Percentiles rank a stretch among this genome's conserved stretches.
Conservation (phyloP, 306 rosid species). For the Cicer arietinum region DNA sequence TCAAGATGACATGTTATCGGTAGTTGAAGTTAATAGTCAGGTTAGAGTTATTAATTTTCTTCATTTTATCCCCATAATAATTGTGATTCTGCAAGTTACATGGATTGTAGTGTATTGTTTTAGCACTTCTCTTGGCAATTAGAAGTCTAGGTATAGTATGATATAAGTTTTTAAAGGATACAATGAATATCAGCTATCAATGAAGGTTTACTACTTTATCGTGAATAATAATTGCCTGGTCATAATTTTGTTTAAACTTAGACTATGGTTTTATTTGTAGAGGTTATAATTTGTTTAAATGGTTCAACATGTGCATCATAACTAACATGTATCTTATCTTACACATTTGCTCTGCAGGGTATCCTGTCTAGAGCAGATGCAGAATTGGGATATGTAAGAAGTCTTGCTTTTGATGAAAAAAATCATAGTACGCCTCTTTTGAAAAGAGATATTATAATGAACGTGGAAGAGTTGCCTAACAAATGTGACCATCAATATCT, state of each 20-base stretch:
- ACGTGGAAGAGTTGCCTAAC: constrained; percentile 56
- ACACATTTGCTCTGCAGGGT: constrained; percentile 59
- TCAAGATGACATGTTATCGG: constrained; percentile 45
- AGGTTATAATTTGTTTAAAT: too few relatives aligned
- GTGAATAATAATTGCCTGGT: too few relatives aligned
- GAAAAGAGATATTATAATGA: constrained; percentile 53
- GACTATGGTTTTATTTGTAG: too few relatives aligned
- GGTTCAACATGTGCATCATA: neutral
- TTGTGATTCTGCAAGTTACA: too few relatives aligned
- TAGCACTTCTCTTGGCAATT: too few relatives aligned
- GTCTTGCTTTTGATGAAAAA: constrained; percentile 45
- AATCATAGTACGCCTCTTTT: constrained; percentile 63
- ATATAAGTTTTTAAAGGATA: too few relatives aligned
- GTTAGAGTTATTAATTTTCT: constrained; percentile 52
- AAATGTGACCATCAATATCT: constrained; percentile 36
- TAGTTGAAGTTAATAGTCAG: constrained; percentile 53
- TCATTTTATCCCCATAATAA: neutral
- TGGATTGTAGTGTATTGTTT: too few relatives aligned
- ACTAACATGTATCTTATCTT: constrained; percentile 19
- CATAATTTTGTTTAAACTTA: too few relatives aligned
- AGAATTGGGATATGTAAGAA: constrained; percentile 42
- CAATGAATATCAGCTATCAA: too few relatives aligned
- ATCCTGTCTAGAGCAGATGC: constrained; percentile 48
- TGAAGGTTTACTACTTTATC: too few relatives aligned
- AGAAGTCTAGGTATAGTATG: too few relatives aligned